These are phyloP conservation scores for Papilionanthe hybrid DNA, from an alignment of 116 monocot genomes.

Conservation along the genomic window DNA sequence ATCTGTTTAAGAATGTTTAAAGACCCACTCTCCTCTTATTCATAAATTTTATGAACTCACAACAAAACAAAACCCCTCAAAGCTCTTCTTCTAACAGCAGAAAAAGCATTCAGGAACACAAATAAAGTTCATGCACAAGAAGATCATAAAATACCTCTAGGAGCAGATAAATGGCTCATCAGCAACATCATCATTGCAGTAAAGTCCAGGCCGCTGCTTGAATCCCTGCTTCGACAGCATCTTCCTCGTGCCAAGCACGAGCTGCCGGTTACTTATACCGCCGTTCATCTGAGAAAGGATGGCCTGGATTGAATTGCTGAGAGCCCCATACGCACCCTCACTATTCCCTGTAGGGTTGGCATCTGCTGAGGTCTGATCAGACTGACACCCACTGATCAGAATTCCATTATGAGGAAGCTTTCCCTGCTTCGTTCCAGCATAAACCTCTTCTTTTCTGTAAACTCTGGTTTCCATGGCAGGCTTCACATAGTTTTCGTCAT, in stretches of 20 bases:
- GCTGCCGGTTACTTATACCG: conserved; percentile 52
- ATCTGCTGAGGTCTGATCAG: conserved; percentile 89
- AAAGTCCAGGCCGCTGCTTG: conserved; percentile 78
- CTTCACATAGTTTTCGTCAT: conserved; percentile 45
- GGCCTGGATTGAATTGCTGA: conserved; percentile 85
- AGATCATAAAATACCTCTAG: conserved; percentile 11
- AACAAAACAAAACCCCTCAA: neutral
- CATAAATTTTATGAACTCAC: neutral
- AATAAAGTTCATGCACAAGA: no score
- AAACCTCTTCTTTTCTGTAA: conserved; percentile 42
- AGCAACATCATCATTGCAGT: conserved; percentile 73
- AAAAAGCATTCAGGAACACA: no score
- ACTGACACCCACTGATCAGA: conserved; percentile 93
- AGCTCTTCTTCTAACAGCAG: neutral
- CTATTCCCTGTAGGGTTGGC: conserved; percentile 42
- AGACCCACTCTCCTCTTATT: neutral
- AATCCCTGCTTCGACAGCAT: conserved; percentile 66
- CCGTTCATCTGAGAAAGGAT: conserved; percentile 51
- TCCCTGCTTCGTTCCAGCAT: conserved; percentile 50
- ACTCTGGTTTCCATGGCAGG: conserved; percentile 60
- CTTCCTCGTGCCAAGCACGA: conserved; percentile 60
- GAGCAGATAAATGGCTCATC: conserved; percentile 67
- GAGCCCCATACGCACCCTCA: conserved; percentile 71
- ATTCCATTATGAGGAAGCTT: conserved; percentile 59
- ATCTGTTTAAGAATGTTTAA: neutral